Evolutionary conservation across 176 grass and related monocot genomes (phyloP).

Genomic region (Oryza australiensis): DNA sequence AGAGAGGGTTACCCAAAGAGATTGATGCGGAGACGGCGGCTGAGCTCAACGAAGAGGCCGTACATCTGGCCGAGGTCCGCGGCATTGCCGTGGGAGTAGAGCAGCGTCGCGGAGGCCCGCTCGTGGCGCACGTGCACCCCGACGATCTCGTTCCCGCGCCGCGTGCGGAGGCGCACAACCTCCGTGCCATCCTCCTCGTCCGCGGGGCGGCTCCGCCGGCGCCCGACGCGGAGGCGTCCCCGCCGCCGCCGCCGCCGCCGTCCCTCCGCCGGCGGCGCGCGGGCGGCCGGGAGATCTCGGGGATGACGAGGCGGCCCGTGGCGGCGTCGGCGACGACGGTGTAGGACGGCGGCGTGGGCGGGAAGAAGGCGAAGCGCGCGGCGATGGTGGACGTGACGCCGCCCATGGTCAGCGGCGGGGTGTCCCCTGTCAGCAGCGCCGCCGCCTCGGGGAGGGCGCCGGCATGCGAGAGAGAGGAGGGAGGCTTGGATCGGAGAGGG

Average conservation of each 20-base stretch:
- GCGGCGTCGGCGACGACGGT: conserved; percentile 56
- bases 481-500: conserved; percentile 49
- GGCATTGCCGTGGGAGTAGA: conserved; percentile 77
- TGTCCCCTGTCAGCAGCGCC: conserved; percentile 30
- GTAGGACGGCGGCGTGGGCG: conserved; percentile 87
- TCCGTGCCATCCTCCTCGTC: conserved; percentile 47
- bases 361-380: conserved; percentile 92
- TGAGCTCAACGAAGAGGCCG: conserved; percentile 69
- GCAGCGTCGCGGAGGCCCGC: conserved; percentile 58
- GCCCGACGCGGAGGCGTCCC: conserved; percentile 23
- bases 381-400: conserved; percentile 88
- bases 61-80: conserved; percentile 75
- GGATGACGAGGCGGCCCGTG: conserved; percentile 68
- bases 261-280: conserved; percentile 45
- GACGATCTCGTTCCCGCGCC: conserved; percentile 71
- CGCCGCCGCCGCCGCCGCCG: not conserved
- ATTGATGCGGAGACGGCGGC: conserved; percentile 60
- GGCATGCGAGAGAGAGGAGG: conserved; percentile 29
- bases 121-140: conserved; percentile 59
- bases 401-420: conserved; percentile 50
- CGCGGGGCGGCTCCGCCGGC: not conserved
- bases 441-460: conserved; percentile 30
- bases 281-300: conserved; percentile 53
- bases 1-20: conserved; percentile 50
- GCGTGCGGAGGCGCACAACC: conserved; percentile 60